phyloP scores from a whole-genome alignment of 108 stramenopile genomes.

The Nitzschia sp. region DNA sequence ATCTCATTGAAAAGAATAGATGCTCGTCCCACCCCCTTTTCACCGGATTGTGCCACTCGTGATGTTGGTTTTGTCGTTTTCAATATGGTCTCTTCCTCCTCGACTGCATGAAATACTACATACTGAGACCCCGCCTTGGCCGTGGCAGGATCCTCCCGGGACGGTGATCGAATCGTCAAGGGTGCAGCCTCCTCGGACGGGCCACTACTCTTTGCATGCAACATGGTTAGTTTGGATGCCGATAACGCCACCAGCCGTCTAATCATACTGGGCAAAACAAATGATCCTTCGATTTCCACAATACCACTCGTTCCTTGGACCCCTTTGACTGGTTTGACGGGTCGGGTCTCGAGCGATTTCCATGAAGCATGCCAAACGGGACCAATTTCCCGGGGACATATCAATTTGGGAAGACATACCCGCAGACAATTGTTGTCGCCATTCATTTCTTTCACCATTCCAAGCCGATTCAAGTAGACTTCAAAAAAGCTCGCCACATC shows the following conservation, averaged over 20 bases:
- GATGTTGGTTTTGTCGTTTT: neutral
- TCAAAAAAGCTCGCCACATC: conserved; percentile 63
- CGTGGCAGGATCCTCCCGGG: neutral
- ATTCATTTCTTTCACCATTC: conserved; percentile 17
- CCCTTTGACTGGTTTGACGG: neutral
- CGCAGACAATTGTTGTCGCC: neutral
- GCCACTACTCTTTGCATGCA: neutral
- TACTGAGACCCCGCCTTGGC: neutral
- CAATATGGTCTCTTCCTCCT: neutral
- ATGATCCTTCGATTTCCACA: conserved; percentile 33
- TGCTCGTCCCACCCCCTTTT: neutral
- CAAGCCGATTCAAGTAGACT: conserved; percentile 55
- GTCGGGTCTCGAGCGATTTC: conserved; percentile 32
- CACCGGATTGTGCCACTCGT: neutral
- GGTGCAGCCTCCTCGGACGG: neutral
- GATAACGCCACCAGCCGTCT: conserved; percentile 16
- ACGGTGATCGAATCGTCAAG: neutral
- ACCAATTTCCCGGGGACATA: conserved; percentile 53
- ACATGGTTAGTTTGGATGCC: neutral
- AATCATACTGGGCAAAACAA: conserved; percentile 61
- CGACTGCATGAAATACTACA: neutral
- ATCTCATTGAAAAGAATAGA: neutral
- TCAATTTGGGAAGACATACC: conserved; percentile 47
- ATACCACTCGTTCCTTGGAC: neutral
- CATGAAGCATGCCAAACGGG: conserved; percentile 50